These are phyloP conservation scores for Suillus spraguei DNA, from an alignment of 768 basidiomycete species.

Conservation along the genomic window DNA sequence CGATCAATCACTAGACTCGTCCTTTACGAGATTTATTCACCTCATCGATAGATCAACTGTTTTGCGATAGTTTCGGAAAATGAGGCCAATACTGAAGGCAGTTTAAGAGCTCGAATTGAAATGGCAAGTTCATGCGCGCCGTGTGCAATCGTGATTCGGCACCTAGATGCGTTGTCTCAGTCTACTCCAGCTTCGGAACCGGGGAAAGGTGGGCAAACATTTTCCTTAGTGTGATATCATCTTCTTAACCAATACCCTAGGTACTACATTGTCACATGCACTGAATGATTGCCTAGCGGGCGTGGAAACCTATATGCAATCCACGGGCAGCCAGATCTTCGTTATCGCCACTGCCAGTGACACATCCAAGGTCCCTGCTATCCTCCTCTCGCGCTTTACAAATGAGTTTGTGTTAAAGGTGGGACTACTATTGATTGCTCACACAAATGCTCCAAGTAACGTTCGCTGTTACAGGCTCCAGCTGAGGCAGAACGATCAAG, in stretches of 20 bases:
- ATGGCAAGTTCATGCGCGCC: constrained; percentile 80
- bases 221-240: not conserved
- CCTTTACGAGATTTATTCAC: not conserved
- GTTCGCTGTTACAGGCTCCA: constrained; percentile 59
- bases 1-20: not conserved
- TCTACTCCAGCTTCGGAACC: constrained; percentile 65
- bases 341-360: constrained; percentile 76
- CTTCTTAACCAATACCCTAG: constrained; percentile 37
- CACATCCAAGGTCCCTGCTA: constrained; percentile 60
- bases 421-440: constrained; percentile 8
- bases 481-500: constrained; percentile 66
- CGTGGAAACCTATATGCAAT: constrained; percentile 50
- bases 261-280: constrained; percentile 54
- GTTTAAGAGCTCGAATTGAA: constrained; percentile 72
- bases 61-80: constrained; percentile 82
- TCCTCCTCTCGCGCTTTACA: constrained; percentile 76
- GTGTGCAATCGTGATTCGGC: constrained; percentile 78
- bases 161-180: constrained; percentile 78
- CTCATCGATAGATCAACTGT: constrained; percentile 70
- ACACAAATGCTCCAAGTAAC: not conserved
- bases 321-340: constrained; percentile 71
- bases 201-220: constrained; percentile 54
- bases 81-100: constrained; percentile 72
- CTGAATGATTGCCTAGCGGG: constrained; percentile 65
- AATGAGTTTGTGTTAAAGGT: constrained; percentile 83